A percentile compares a stretch with the other conserved stretches of the same genome.
Conservation (phyloP, 1,284 basidiomycete species). For the Sporisorium sorghi region DNA sequence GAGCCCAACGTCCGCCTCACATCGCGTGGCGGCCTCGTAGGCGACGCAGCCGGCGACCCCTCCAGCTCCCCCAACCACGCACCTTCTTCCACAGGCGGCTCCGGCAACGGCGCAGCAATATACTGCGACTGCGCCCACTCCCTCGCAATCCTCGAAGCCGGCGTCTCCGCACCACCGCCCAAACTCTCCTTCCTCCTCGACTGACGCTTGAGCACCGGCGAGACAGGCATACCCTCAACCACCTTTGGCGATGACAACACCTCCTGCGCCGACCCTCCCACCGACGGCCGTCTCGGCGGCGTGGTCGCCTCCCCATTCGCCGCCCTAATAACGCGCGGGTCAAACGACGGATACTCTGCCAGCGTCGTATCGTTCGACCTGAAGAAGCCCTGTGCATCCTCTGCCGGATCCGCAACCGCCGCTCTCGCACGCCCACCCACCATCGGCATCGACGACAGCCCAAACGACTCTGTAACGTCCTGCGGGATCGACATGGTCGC, state of each 20-base stretch:
- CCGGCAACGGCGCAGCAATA: slow-evolving; percentile 12
- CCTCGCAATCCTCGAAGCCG: slow-evolving; percentile 39
- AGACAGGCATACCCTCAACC: background rate
- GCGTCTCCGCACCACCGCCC: slow-evolving; percentile 12
- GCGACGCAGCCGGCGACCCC: slow-evolving; percentile 8
- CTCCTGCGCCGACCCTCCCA: background rate
- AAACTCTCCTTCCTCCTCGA: slow-evolving; percentile 15
- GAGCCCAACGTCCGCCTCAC: slow-evolving; percentile 1
- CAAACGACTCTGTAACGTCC: slow-evolving; percentile 46
- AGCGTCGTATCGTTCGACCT: slow-evolving; percentile 18
- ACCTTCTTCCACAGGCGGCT: slow-evolving; percentile 8
- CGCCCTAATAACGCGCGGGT: slow-evolving; percentile 12
- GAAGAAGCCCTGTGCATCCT: slow-evolving; percentile 7
- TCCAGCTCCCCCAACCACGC: slow-evolving; percentile 1
- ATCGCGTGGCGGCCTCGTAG: slow-evolving; percentile 15
- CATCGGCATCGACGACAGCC: slow-evolving; percentile 25
- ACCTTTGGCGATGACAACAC: slow-evolving; percentile 1
- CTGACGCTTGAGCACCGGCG: slow-evolving; percentile 18
- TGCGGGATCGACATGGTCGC: slow-evolving; percentile 42
- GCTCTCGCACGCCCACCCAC: slow-evolving; percentile 9
- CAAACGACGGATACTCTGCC: slow-evolving; percentile 30
- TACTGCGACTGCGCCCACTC: slow-evolving; percentile 48
- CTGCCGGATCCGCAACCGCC: slow-evolving; percentile 5
- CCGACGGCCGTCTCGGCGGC: background rate
- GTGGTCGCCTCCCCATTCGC: slow-evolving; percentile 3